Evolutionary conservation across 116 monocot species (phyloP).

Genomic region (Posidonia oceanica): DNA sequence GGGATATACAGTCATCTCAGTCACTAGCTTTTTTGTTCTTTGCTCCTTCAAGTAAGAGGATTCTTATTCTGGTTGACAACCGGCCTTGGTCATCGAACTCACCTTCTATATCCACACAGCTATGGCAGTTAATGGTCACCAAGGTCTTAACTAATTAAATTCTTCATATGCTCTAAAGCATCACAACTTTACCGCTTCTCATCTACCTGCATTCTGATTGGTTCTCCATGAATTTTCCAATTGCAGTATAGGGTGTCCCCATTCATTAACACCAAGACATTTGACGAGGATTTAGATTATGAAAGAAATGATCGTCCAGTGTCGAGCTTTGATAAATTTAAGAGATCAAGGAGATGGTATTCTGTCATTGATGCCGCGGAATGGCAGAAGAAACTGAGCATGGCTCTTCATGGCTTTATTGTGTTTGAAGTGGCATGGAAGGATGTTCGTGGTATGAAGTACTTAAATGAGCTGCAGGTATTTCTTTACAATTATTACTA

Average conservation of each 20-base stretch:
- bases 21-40: conserved; percentile 47
- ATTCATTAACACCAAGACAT: conserved; percentile 30
- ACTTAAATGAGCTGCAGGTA: conserved; percentile 74
- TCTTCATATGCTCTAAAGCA: not conserved
- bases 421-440: conserved; percentile 55
- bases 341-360: conserved; percentile 9
- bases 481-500: not conserved
- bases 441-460: conserved; percentile 65
- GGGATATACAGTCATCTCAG: conserved; percentile 54
- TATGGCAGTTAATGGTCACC: conserved; percentile 57
- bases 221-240: not conserved
- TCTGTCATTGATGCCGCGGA: conserved; percentile 21
- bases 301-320: not conserved
- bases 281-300: conserved; percentile 2
- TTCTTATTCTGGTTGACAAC: conserved; percentile 59
- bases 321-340: conserved; percentile 5
- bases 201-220: not conserved
- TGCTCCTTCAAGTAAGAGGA: conserved; percentile 24
- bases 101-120: conserved; percentile 29
- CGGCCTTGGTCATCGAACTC: conserved; percentile 40
- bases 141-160: conserved; percentile 25
- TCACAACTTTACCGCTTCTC: too few relatives aligned
- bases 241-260: conserved; percentile 58
- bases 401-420: conserved; percentile 49
- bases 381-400: conserved; percentile 27